Evolutionary conservation across 1,139 yeast genomes (phyloP).

Genomic region (Lodderomyces orthopsilosis): DNA sequence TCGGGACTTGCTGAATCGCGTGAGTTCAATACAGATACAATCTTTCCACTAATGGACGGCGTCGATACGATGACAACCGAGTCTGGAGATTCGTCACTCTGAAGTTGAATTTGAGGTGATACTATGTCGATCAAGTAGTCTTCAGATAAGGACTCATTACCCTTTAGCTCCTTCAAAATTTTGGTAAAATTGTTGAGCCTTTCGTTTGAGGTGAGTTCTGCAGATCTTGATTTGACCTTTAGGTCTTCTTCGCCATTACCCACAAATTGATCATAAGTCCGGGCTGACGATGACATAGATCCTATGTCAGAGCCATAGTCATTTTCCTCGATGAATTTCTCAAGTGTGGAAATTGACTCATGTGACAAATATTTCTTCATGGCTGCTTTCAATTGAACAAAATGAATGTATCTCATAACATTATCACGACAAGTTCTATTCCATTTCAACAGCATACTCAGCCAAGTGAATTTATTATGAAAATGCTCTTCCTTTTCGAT

Average conservation of each 20-base stretch:
- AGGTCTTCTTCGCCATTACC: not conserved
- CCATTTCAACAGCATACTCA: conserved; percentile 46
- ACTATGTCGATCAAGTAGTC: conserved; percentile 68
- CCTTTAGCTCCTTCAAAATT: conserved; percentile 43
- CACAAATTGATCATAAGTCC: not conserved
- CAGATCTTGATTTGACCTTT: conserved; percentile 1
- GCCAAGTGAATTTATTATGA: conserved; percentile 40
- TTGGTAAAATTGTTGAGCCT: conserved; percentile 48
- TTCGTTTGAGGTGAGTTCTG: conserved; percentile 19
- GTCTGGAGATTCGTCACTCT: conserved; percentile 61
- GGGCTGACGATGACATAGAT: conserved; percentile 1
- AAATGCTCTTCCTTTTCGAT: conserved; percentile 25
- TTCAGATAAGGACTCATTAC: conserved; percentile 50
- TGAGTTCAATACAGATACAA: conserved; percentile 34
- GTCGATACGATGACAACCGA: conserved; percentile 53
- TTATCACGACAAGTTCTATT: conserved; percentile 37
- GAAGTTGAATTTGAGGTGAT: conserved; percentile 84
- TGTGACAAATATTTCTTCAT: conserved; percentile 34
- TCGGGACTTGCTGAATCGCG: conserved; percentile 23
- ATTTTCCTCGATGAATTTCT: conserved; percentile 28
- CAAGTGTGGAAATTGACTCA: conserved; percentile 38
- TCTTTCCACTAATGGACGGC: conserved; percentile 39
- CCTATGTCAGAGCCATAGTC: conserved; percentile 10
- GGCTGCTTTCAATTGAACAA: conserved; percentile 30
- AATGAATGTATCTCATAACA: conserved; percentile 38